Evolutionary conservation across 306 rosid genomes (phyloP).

Genomic region (Morella rubra): DNA sequence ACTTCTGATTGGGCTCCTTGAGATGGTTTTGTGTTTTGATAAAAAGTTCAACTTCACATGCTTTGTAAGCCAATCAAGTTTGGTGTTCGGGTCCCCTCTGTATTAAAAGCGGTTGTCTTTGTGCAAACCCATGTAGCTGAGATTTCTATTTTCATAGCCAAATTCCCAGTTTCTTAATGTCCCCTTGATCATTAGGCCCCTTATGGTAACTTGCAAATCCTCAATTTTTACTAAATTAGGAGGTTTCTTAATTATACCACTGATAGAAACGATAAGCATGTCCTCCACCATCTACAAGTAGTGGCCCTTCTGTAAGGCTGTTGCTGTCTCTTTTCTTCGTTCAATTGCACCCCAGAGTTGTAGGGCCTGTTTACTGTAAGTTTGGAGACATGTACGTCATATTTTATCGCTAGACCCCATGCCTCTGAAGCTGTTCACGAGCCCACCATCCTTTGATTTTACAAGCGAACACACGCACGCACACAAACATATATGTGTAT

Average conservation of each 20-base stretch:
- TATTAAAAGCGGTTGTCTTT: conserved; percentile 7
- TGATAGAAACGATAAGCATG: not conserved
- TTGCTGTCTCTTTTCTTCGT: not conserved
- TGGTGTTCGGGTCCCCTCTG: conserved; percentile 4
- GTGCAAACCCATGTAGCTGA: not conserved
- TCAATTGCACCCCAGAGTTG: not conserved
- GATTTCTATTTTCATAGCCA: not conserved
- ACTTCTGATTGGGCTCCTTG: not conserved
- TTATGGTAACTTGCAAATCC: not conserved
- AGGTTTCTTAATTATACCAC: not conserved
- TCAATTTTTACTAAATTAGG: no score
- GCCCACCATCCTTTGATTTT: not conserved
- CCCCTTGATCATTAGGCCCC: not conserved
- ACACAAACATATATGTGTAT: no score
- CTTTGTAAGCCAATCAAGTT: conserved; percentile 12
- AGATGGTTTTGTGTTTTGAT: not conserved
- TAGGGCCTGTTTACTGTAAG: not conserved
- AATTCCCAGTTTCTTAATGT: no score
- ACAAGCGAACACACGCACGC: not conserved
- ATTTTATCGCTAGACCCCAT: not conserved
- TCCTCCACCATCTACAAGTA: not conserved
- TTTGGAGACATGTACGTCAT: not conserved
- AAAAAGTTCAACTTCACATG: conserved; percentile 11
- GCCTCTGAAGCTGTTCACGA: not conserved
- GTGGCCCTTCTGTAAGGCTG: not conserved